phyloP scores from a whole-genome alignment of 2,329 filamentous ascomycete species.

The Fusarium veterinarium region DNA sequence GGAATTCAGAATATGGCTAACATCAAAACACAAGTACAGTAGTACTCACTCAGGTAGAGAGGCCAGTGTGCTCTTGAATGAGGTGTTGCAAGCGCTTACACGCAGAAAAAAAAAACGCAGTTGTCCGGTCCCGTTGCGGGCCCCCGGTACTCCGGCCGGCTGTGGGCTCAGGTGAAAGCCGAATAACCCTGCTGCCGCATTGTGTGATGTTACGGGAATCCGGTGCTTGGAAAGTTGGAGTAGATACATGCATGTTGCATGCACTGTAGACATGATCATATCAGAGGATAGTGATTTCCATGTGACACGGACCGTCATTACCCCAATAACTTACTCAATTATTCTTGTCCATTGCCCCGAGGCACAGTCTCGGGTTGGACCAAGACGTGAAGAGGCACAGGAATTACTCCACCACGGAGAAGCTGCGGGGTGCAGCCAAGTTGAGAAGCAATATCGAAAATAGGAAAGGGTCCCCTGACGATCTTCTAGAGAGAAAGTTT shows the following conservation, averaged over 20 bases:
- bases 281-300: not conserved
- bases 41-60: not conserved
- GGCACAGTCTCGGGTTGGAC: slow-evolving; percentile 3
- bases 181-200: slow-evolving; percentile 30
- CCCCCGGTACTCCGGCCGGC: slow-evolving; percentile 33
- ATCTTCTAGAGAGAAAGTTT: slow-evolving; percentile 7
- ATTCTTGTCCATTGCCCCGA: slow-evolving; percentile 18
- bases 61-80: not conserved
- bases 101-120: slow-evolving; percentile 11
- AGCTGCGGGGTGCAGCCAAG: slow-evolving; percentile 41
- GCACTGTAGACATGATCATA: not conserved
- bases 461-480: slow-evolving; percentile 20
- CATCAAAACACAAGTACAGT: not conserved
- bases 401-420: slow-evolving; percentile 30
- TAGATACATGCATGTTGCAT: slow-evolving; percentile 32
- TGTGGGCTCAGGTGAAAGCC: slow-evolving; percentile 34
- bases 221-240: slow-evolving; percentile 31
- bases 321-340: slow-evolving; percentile 4
- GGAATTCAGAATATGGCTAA: slow-evolving; percentile 4
- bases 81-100: not conserved
- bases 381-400: slow-evolving; percentile 10
- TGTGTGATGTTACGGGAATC: slow-evolving; percentile 9
- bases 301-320: slow-evolving; percentile 23
- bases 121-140: slow-evolving; percentile 25
- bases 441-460: slow-evolving; percentile 9